These are phyloP conservation scores for Fonsecaea monophora DNA, from an alignment of 2,329 filamentous ascomycete species.

Conservation along the genomic window DNA sequence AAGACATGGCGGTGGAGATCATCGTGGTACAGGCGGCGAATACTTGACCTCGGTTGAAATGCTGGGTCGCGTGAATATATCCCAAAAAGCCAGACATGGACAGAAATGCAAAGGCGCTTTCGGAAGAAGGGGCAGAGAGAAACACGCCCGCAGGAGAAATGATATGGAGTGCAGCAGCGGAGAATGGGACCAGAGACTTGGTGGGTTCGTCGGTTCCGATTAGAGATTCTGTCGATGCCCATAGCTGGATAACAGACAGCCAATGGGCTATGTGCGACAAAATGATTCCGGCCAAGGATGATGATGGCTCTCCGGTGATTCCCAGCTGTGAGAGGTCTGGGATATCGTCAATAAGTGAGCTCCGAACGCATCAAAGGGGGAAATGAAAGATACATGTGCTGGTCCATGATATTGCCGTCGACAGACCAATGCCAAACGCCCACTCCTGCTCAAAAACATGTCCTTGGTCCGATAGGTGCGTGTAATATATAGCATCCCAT, in stretches of 20 bases:
- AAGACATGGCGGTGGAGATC: constrained; percentile 60
- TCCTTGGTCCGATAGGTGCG: constrained; percentile 60
- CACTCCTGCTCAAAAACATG: constrained; percentile 70
- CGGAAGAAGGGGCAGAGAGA: constrained; percentile 82
- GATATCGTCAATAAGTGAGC: constrained; percentile 7
- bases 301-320: not conserved
- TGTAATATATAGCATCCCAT: constrained; percentile 70
- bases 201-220: constrained; percentile 41
- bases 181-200: constrained; percentile 64
- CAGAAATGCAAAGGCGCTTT: constrained; percentile 78
- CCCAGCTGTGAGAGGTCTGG: constrained; percentile 12
- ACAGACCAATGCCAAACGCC: constrained; percentile 67
- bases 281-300: constrained; percentile 63
- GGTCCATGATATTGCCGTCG: constrained; percentile 28
- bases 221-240: constrained; percentile 24
- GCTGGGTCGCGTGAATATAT: constrained; percentile 62
- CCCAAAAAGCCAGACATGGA: constrained; percentile 75
- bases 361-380: not conserved
- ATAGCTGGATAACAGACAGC: constrained; percentile 74
- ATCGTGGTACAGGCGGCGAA: constrained; percentile 48
- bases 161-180: constrained; percentile 76
- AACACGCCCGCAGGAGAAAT: constrained; percentile 89
- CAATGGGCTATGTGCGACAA: constrained; percentile 79
- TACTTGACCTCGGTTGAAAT: constrained; percentile 44
- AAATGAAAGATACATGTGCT: constrained; percentile 33